Evolutionary conservation across 805 yeast genomes (phyloP).

Genomic region (Kodamaea laetipori): DNA sequence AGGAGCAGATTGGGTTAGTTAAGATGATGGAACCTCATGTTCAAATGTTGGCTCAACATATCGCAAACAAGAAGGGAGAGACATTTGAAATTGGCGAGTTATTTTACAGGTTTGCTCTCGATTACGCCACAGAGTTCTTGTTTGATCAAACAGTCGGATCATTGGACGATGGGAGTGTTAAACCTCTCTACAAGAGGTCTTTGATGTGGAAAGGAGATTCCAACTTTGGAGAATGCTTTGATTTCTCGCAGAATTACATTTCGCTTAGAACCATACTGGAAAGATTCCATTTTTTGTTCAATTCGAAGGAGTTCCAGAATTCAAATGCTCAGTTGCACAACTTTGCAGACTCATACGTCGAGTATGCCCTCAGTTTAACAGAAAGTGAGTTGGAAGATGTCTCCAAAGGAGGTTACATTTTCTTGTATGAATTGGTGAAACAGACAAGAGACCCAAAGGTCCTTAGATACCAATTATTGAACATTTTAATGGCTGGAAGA

Average conservation of each 20-base stretch:
- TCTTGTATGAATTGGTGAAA: constrained; percentile 41
- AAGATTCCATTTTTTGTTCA: constrained; percentile 17
- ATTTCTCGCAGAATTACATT: constrained; percentile 20
- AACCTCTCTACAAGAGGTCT: constrained; percentile 11
- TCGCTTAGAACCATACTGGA: constrained; percentile 21
- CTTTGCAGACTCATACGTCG: constrained; percentile 19
- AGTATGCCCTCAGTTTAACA: constrained; percentile 19
- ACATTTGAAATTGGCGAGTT: constrained; percentile 11
- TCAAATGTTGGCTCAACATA: constrained; percentile 16
- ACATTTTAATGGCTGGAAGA: constrained; percentile 46
- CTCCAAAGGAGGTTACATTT: constrained; percentile 32
- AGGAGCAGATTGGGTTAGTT: constrained; percentile 22
- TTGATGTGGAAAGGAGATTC: background rate
- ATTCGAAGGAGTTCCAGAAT: constrained; percentile 19
- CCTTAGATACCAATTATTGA: constrained; percentile 41
- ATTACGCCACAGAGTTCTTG: constrained; percentile 21
- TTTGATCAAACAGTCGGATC: constrained; percentile 16
- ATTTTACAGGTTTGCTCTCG: constrained; percentile 17
- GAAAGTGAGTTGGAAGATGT: constrained; percentile 19
- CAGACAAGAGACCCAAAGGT: constrained; percentile 38
- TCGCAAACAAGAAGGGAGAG: background rate
- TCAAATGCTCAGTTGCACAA: constrained; percentile 17
- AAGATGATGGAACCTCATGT: constrained; percentile 19
- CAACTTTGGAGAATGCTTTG: constrained; percentile 21
- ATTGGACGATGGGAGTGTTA: constrained; percentile 18